Base-by-base conservation (phyloP, 768 basidiomycete species). In the Mycena indigotica region DNA sequence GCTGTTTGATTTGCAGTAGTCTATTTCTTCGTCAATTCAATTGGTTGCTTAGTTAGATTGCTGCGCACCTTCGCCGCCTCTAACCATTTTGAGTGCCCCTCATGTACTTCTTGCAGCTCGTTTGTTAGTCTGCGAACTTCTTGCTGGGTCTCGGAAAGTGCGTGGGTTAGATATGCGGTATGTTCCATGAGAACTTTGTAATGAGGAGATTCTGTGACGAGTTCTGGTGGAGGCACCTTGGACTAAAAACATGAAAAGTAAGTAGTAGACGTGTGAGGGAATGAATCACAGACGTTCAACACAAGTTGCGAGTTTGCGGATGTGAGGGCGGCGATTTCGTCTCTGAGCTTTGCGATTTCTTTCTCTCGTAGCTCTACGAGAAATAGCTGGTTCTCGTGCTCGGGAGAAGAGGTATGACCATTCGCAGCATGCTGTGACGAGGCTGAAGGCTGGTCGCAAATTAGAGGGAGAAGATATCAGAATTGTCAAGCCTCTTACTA, bases 121-220 rank as follows among this genome's bases (percentile, higher is more conserved):
- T 79, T 81, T 46, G 72, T 76, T 57, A 80, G 72, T 60, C 67
- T 77, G 45, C 53, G 63, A 32, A 73, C 72, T 60, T 80, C 80
- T 23, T 64, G 72, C 21, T 67, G 69, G 54, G 64, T 75, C 54
- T 80, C 83, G 28, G 57, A 70, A 53, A 75, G 64, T 3, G 76
- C 69, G 5, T 75, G 72, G 52, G 83, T 78, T 28, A 86, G 69
- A 30, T 70, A 71, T 2, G 81, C 77, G 3, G 83, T 73, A 51
- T 86, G 83, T 5, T 83, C 78, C 29, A 83, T 65, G 23, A 93
- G 75, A 15, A 76, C 66, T 63, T 81, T 83, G 69, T 89, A 91
- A 51, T 78, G 74, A 1, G 74, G 69, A 10, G 78, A 79, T 58
- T 85, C 80, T 6, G 53, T 63, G 38, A 89, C 72, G 13, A 72